Conservation (phyloP, 1,284 basidiomycete genomes). For the Cutaneotrichosporon cutaneum region DNA sequence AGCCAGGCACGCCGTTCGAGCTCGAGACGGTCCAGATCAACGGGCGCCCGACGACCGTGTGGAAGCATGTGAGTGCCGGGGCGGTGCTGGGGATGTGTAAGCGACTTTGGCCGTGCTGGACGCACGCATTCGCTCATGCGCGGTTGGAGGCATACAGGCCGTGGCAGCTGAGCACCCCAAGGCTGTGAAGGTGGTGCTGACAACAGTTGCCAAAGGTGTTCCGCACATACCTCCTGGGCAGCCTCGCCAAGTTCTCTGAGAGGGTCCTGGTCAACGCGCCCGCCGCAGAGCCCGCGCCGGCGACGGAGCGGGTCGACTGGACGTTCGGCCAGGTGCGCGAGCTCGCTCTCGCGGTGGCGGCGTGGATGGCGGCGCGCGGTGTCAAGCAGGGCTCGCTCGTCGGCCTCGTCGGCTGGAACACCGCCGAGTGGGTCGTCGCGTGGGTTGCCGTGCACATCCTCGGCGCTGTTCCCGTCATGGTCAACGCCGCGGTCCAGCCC, state of each 20-base stretch:
- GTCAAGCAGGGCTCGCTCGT: slow-evolving; percentile 35
- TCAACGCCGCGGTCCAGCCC: slow-evolving; percentile 28
- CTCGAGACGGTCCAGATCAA: slow-evolving; percentile 35
- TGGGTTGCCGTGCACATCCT: slow-evolving; percentile 42
- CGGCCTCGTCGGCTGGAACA: slow-evolving; percentile 45
- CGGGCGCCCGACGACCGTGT: slow-evolving; percentile 31
- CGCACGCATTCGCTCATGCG: not conserved
- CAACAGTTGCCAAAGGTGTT: slow-evolving; percentile 4
- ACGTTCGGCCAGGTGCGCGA: slow-evolving; percentile 35
- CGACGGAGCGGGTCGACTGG: slow-evolving; percentile 23
- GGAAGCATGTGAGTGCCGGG: slow-evolving; percentile 40
- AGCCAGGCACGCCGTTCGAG: slow-evolving; percentile 40
- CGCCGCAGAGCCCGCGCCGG: slow-evolving; percentile 12
- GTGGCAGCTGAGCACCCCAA: too few species aligned
- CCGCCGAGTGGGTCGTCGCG: slow-evolving; percentile 33
- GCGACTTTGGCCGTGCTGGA: not conserved
- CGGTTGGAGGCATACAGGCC: too few species aligned
- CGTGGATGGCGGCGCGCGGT: slow-evolving; percentile 35
- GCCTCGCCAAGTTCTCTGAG: not conserved
- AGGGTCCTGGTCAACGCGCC: slow-evolving; percentile 37
- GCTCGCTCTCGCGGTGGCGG: slow-evolving; percentile 29
- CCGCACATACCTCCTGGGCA: not conserved
- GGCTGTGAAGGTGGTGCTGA: too few species aligned
- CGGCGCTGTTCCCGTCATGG: slow-evolving; percentile 37
- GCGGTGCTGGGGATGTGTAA: too few species aligned